A percentile compares a stretch with the other conserved stretches of the same genome.
phyloP scores from a whole-genome alignment of 2,329 filamentous ascomycete genomes.

The Colletotrichum navitas region DNA sequence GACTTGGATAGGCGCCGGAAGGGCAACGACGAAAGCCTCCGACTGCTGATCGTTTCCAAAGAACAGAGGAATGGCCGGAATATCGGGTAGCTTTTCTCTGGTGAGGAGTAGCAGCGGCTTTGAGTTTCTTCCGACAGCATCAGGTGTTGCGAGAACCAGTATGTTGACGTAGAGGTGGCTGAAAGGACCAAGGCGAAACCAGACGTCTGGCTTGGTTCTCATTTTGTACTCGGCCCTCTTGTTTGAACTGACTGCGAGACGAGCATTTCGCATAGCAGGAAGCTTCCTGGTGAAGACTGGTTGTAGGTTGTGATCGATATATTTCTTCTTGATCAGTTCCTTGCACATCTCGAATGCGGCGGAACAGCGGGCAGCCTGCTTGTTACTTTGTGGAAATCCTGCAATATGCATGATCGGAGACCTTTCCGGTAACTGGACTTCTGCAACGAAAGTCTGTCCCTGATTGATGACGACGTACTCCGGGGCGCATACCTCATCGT shows the following conservation, averaged over 20 bases:
- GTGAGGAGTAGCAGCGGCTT: constrained; percentile 79
- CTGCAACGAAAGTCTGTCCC: constrained; percentile 76
- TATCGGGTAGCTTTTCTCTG: constrained; percentile 69
- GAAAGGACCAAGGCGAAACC: constrained; percentile 63
- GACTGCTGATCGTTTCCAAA: constrained; percentile 75
- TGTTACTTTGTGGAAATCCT: constrained; percentile 75
- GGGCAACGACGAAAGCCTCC: constrained; percentile 62
- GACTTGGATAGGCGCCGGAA: constrained; percentile 59
- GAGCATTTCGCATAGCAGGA: constrained; percentile 88
- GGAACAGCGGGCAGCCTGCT: constrained; percentile 85
- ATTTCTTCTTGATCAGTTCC: constrained; percentile 72
- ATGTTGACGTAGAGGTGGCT: constrained; percentile 73
- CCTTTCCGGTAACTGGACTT: constrained; percentile 81
- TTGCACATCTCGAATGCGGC: constrained; percentile 89
- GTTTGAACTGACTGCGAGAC: constrained; percentile 83
- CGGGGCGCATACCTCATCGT: constrained; percentile 52
- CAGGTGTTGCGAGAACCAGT: constrained; percentile 69
- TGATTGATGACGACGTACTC: constrained; percentile 73
- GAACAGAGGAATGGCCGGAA: constrained; percentile 79
- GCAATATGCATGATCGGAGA: constrained; percentile 77
- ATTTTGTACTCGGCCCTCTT: constrained; percentile 81
- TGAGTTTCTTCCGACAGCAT: constrained; percentile 69
- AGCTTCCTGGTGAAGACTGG: constrained; percentile 79
- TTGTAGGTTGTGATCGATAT: constrained; percentile 80
- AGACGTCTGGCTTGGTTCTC: constrained; percentile 82